Evolutionary conservation across 768 basidiomycete genomes (phyloP).

Genomic region (Rickenella mellea): DNA sequence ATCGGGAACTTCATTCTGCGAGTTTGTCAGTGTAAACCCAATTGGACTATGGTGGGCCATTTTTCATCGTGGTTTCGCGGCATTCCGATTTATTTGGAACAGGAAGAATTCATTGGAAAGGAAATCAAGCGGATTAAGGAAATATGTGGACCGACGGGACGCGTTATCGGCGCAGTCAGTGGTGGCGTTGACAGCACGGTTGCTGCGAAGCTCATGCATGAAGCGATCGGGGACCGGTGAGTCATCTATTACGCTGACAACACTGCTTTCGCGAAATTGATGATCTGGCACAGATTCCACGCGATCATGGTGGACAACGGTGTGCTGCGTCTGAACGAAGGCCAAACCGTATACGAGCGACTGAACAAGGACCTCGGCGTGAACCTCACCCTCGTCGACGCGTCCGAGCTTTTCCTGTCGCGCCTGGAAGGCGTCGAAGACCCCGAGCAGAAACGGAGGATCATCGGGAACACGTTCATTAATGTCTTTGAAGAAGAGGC

Average conservation of each 20-base stretch:
- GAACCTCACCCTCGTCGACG: constrained; percentile 92
- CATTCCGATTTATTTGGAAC: constrained; percentile 1
- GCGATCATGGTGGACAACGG: constrained; percentile 99
- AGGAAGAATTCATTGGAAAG: constrained; percentile 98
- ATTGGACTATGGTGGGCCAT: constrained; percentile 85
- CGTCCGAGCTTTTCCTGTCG: constrained; percentile 85
- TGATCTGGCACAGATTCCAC: constrained; percentile 61
- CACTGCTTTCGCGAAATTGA: constrained; percentile 2
- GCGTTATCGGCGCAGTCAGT: constrained; percentile 95
- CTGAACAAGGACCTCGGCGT: constrained; percentile 89
- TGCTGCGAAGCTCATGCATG: constrained; percentile 98
- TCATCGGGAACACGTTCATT: constrained; percentile 99
- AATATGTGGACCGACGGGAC: constrained; percentile 88
- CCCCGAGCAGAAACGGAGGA: constrained; percentile 94
- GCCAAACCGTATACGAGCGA: constrained; percentile 85
- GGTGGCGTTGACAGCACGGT: constrained; percentile 98
- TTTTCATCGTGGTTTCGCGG: constrained; percentile 5
- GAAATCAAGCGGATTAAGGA: constrained; percentile 90
- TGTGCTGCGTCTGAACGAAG: constrained; percentile 88
- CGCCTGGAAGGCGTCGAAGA: constrained; percentile 89
- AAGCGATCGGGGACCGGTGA: constrained; percentile 95
- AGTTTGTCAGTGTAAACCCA: constrained; percentile 71
- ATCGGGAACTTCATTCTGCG: constrained; percentile 76
- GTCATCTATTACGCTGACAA: constrained; percentile 9
- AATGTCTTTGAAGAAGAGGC: constrained; percentile 96